Base-by-base conservation (phyloP, 2,329 filamentous ascomycete genomes). In the Phialophora chinensis region DNA sequence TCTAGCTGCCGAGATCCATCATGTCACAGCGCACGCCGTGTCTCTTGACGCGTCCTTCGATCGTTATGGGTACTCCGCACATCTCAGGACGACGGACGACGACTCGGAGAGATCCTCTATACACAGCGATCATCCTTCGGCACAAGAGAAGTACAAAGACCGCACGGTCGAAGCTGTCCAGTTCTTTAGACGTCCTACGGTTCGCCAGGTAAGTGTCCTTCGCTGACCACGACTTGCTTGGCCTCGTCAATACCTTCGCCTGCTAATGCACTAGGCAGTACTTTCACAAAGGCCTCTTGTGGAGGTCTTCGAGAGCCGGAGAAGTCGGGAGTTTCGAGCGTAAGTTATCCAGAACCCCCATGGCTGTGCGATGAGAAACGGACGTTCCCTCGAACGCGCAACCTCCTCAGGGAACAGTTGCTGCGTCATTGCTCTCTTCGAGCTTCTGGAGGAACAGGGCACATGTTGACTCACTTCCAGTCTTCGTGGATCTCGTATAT, bases 281-380 rank as follows among this genome's bases (percentile, higher is more conserved):
- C 77, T 89, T 89, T 72, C 87, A 90, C 73, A 86, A 86, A 66
- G 87, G 87, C 0, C 79, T 90, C 12, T 76, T 90, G 7, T 90
- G 87, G 87, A 80, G 88, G 58, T 84, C 86, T 1, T 82, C 81
- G 7, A 83, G 85, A 59, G 78, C 81, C 23, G 85, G 87, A 75
- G 86, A 78, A 70, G 81, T 81, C 5, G 77, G 76, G 1, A 79
- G 81, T 12, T 84, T 84, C 65, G 82, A 84, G 72, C 78, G 38
- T 44, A 44, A 44, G 38, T 44, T 7, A 44, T n/a, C 38, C 4
- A n/a, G 38, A n/a, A n/a, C 17, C 6, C 38, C 38, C 17, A 7
- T 6, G 3, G 2, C 38, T n/a, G 2, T 3, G 38, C 10, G 10
- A 35, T 35, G 3, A 12, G 10, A 1, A 35, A 11, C 10, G 33